A percentile compares a stretch with the other conserved stretches of the same genome.
Conservation (phyloP, 768 basidiomycete genomes). For the Cytidiella melzeri region DNA sequence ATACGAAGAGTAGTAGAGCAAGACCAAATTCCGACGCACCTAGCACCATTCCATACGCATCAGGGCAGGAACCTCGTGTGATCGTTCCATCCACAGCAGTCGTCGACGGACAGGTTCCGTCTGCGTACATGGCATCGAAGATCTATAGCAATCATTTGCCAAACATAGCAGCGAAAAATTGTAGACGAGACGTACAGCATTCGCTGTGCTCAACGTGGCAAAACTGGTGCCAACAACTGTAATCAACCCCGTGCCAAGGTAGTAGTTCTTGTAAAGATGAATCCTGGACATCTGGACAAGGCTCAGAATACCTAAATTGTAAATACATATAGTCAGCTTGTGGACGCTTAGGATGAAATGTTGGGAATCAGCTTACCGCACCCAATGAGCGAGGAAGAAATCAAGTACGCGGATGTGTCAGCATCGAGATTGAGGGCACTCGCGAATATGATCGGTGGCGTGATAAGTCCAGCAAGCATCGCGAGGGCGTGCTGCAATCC, state of each 20-base stretch:
- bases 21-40: no score
- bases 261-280: slow-evolving; percentile 54
- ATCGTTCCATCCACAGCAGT: slow-evolving; percentile 52
- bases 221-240: slow-evolving; percentile 81
- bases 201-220: slow-evolving; percentile 68
- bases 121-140: slow-evolving; percentile 69
- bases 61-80: slow-evolving; percentile 59
- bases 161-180: not conserved
- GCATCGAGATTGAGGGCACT: slow-evolving; percentile 53
- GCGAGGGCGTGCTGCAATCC: slow-evolving; percentile 75
- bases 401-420: slow-evolving; percentile 64
- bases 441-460: slow-evolving; percentile 78
- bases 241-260: slow-evolving; percentile 74
- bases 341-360: not conserved
- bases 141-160: slow-evolving; percentile 36
- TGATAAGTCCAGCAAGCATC: slow-evolving; percentile 79
- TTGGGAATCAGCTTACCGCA: slow-evolving; percentile 55
- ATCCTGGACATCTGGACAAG: slow-evolving; percentile 74
- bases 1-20: no score
- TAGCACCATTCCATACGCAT: slow-evolving; percentile 74
- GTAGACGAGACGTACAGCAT: slow-evolving; percentile 39
- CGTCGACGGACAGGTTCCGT: slow-evolving; percentile 69
- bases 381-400: slow-evolving; percentile 76
- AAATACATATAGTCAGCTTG: no score
- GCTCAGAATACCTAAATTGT: slow-evolving; percentile 71